phyloP scores from a whole-genome alignment of 148 eudicot species.

The Arctostaphylos glauca region DNA sequence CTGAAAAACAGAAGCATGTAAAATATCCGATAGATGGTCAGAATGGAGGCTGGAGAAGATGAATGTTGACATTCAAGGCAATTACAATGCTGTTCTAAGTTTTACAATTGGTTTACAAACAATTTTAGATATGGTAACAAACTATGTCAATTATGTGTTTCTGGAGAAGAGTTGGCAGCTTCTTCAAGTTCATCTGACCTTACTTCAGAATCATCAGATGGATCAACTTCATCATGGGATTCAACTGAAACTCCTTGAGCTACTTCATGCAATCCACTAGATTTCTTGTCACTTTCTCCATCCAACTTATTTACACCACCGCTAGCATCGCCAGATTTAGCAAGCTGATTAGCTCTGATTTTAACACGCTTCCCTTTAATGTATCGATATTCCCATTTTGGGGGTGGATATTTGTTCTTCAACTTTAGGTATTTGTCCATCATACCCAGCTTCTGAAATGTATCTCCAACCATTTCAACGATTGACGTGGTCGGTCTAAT shows the following conservation, averaged over 20 bases:
- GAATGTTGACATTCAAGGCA: too few species aligned
- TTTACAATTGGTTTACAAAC: neutral
- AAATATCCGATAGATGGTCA: neutral
- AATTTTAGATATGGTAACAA: neutral
- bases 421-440: conserved; percentile 70
- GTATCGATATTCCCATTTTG: conserved; percentile 76
- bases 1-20: neutral
- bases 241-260: conserved; percentile 15
- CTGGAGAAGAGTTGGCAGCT: conserved; percentile 11
- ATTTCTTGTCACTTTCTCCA: conserved; percentile 22
- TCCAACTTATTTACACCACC: conserved; percentile 19
- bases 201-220: conserved; percentile 11
- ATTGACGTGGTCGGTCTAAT: conserved; percentile 60
- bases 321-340: conserved; percentile 23
- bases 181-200: conserved; percentile 22
- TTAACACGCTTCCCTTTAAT: conserved; percentile 78
- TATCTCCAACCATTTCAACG: conserved; percentile 71
- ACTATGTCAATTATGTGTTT: neutral
- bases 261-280: conserved; percentile 17
- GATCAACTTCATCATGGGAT: conserved; percentile 13
- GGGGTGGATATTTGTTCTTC: conserved; percentile 79
- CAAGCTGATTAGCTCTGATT: conserved; percentile 42
- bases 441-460: conserved; percentile 73
- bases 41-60: neutral
- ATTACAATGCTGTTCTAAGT: neutral